Percentiles rank a stretch among this genome's conserved stretches.
Evolutionary conservation across 2,329 filamentous ascomycete species (phyloP).

Genomic region (Neonectria hederae): DNA sequence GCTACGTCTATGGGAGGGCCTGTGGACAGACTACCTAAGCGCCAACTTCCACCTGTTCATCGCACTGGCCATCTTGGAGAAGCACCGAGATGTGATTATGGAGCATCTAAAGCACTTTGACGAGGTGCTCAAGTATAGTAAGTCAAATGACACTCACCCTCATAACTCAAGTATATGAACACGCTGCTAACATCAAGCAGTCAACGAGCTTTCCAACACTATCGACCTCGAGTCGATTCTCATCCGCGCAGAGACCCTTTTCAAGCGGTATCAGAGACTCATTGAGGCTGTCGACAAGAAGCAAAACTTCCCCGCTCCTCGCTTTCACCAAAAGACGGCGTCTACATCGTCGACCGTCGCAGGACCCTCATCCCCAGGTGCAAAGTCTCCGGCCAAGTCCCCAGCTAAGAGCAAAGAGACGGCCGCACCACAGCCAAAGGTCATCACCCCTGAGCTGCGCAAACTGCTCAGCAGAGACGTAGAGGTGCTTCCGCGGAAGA

Average conservation of each 20-base stretch:
- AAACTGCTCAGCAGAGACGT: slow-evolving; percentile 61
- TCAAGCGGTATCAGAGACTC: slow-evolving; percentile 85
- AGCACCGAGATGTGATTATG: slow-evolving; percentile 97
- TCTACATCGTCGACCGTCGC: slow-evolving; percentile 29
- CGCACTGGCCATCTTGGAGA: slow-evolving; percentile 92
- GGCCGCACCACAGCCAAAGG: slow-evolving; percentile 51
- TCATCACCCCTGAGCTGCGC: slow-evolving; percentile 67
- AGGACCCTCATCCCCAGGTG: slow-evolving; percentile 16
- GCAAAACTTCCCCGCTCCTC: slow-evolving; percentile 76
- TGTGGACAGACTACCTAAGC: slow-evolving; percentile 93
- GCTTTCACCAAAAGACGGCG: slow-evolving; percentile 30
- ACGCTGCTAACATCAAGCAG: slow-evolving; percentile 54
- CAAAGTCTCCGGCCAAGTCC: slow-evolving; percentile 6
- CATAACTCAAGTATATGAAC: neutral
- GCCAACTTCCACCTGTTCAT: slow-evolving; percentile 95
- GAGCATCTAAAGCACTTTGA: slow-evolving; percentile 93
- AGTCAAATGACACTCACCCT: slow-evolving; percentile 44
- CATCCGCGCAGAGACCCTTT: slow-evolving; percentile 87
- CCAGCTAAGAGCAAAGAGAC: slow-evolving; percentile 50
- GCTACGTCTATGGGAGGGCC: slow-evolving; percentile 85
- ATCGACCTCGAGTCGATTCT: slow-evolving; percentile 91
- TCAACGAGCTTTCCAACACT: slow-evolving; percentile 93
- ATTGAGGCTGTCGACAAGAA: slow-evolving; percentile 95
- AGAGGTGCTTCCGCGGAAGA: slow-evolving; percentile 53
- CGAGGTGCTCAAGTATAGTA: slow-evolving; percentile 95